Evolutionary conservation across 805 yeast genomes (phyloP).

Genomic region (Metschnikowia shivogae): DNA sequence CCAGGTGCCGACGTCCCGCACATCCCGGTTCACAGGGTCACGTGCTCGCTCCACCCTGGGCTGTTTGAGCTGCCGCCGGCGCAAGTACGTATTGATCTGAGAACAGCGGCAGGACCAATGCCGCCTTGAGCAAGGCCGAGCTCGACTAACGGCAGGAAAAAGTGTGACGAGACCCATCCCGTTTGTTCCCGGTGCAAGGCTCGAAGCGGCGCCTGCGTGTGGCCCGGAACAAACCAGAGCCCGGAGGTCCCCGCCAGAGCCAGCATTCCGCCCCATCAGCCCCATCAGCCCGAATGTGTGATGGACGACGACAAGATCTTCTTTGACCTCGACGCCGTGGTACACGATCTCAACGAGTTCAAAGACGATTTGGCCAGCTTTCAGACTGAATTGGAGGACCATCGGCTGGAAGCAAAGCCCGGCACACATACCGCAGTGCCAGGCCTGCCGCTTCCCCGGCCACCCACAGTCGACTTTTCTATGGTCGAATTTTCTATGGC

Average conservation of each 20-base stretch:
- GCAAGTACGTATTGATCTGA: constrained; percentile 14
- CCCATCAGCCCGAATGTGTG: not conserved
- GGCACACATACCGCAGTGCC: not conserved
- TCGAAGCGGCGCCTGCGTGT: constrained; percentile 7
- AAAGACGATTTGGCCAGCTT: constrained; percentile 14
- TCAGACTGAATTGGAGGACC: constrained; percentile 14
- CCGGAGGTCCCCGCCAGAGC: no score
- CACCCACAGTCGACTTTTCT: constrained; percentile 5
- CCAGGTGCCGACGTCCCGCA: constrained; percentile 11
- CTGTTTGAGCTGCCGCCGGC: constrained; percentile 16
- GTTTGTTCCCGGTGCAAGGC: constrained; percentile 10
- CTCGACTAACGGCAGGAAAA: constrained; percentile 15
- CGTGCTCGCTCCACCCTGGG: constrained; percentile 16
- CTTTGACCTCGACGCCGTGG: constrained; percentile 8
- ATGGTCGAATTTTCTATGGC: constrained; percentile 5
- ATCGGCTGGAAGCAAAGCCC: not conserved
- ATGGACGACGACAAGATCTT: not conserved
- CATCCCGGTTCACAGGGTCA: constrained; percentile 13
- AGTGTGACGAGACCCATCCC: constrained; percentile 18
- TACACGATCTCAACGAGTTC: constrained; percentile 14
- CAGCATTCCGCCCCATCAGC: no score
- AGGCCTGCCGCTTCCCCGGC: not conserved
- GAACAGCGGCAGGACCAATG: no score
- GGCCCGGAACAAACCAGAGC: constrained; percentile 5
- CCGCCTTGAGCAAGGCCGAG: no score